Percentiles rank a stretch among this genome's conserved stretches.
phyloP scores from a whole-genome alignment of 305 asterid genomes.

The Plantago lanceolata region DNA sequence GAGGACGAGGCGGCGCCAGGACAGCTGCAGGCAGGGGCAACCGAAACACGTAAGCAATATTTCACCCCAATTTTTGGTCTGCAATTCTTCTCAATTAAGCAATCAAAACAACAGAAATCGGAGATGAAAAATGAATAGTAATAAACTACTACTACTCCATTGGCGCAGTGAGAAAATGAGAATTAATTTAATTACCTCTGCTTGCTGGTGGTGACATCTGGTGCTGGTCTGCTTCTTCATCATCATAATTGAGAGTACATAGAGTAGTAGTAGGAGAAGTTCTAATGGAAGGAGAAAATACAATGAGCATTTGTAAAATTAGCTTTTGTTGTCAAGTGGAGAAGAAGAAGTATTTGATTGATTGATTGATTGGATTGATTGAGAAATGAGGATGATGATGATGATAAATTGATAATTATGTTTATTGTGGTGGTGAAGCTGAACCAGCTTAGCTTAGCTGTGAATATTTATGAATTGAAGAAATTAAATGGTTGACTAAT shows the following conservation, averaged over 20 bases:
- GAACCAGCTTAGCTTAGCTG: too few species aligned
- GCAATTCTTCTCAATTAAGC: conserved; percentile 47
- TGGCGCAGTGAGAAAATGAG: too few species aligned
- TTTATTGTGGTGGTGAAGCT: not conserved
- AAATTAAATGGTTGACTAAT: too few species aligned
- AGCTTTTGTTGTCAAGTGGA: not conserved
- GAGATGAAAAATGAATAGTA: not conserved
- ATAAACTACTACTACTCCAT: too few species aligned
- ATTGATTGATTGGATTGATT: not conserved
- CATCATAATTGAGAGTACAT: not conserved
- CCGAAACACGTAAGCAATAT: conserved; percentile 59
- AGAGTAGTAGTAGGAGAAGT: not conserved
- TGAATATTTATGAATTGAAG: too few species aligned
- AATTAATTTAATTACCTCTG: conserved; percentile 48
- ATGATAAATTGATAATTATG: too few species aligned
- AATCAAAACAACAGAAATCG: not conserved
- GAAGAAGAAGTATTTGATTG: too few species aligned
- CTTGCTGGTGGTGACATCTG: conserved; percentile 15
- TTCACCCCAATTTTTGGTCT: conserved; percentile 70
- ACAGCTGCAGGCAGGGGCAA: conserved; percentile 79
- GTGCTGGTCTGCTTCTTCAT: not conserved
- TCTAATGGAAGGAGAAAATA: not conserved
- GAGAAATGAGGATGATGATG: not conserved
- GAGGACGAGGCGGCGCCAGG: conserved; percentile 74
- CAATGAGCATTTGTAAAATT: not conserved